These are phyloP conservation scores for Phytopythium delawarense DNA, from an alignment of 352 stramenopile genomes.

Conservation along the genomic window DNA sequence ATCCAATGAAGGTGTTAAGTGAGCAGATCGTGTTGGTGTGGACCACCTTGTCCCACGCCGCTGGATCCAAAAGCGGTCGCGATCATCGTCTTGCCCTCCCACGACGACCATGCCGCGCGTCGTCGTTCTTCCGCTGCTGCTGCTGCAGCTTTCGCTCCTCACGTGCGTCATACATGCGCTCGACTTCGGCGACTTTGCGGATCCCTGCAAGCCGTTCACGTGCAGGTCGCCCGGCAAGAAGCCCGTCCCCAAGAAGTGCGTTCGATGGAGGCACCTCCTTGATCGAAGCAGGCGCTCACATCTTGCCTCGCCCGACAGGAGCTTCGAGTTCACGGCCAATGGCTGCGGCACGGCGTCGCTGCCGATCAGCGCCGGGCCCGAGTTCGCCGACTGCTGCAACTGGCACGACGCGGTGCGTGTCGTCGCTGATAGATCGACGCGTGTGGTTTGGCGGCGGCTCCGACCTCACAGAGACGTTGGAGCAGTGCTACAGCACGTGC, in stretches of 20 bases:
- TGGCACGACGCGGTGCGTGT: constrained; percentile 71
- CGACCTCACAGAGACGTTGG: too few species aligned
- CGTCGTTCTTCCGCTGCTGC: background rate
- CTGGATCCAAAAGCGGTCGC: too few species aligned
- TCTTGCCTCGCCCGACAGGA: constrained; percentile 16
- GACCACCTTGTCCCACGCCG: too few species aligned
- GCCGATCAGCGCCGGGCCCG: constrained; percentile 33
- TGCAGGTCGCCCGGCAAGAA: constrained; percentile 20
- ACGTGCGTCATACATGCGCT: background rate
- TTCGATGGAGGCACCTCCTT: background rate
- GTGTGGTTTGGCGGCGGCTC: background rate
- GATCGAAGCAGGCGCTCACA: too few species aligned
- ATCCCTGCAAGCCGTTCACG: constrained; percentile 36
- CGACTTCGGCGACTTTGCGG: constrained; percentile 27
- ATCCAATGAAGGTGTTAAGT: too few species aligned
- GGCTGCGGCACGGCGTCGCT: constrained; percentile 65
- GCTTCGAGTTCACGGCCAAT: constrained; percentile 74
- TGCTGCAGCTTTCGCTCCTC: background rate
- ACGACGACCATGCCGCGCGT: background rate
- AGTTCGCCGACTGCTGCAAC: constrained; percentile 76
- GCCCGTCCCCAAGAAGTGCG: constrained; percentile 27
- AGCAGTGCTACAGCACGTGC: constrained; percentile 75
- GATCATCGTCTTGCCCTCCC: too few species aligned
- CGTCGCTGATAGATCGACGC: background rate
- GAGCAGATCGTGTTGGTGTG: too few species aligned